phyloP scores from a whole-genome alignment of 257 asterid species.

The Nicotiana tomentosiformis region DNA sequence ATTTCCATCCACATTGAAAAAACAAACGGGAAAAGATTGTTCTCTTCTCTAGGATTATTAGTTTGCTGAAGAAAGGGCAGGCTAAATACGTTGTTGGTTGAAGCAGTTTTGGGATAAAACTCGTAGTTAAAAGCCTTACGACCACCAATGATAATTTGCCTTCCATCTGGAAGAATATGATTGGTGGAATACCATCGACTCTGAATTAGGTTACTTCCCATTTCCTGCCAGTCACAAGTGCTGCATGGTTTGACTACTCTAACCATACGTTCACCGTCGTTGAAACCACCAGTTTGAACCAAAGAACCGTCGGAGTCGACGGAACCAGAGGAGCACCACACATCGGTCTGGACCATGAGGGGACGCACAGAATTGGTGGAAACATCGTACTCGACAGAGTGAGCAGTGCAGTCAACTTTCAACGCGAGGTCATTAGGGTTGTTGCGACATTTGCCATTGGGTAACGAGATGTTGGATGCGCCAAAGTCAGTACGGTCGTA shows the following conservation, averaged over 20 bases:
- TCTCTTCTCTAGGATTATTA: slow-evolving; percentile 14
- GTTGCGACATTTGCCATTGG: slow-evolving; percentile 30
- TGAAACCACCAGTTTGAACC: slow-evolving; percentile 44
- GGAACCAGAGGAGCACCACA: slow-evolving; percentile 53
- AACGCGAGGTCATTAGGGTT: slow-evolving; percentile 18
- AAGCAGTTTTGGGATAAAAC: slow-evolving; percentile 12
- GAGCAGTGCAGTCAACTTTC: slow-evolving; percentile 44
- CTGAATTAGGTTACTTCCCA: neutral
- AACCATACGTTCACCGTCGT: slow-evolving; percentile 16
- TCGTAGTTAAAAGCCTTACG: slow-evolving; percentile 20
- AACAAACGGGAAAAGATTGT: slow-evolving; percentile 27
- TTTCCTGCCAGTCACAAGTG: slow-evolving; percentile 25
- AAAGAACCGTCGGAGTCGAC: slow-evolving; percentile 30
- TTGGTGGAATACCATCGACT: slow-evolving; percentile 28
- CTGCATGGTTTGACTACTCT: slow-evolving; percentile 1
- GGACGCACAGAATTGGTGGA: slow-evolving; percentile 30
- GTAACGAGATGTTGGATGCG: slow-evolving; percentile 34
- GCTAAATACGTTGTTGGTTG: neutral
- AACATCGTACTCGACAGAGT: slow-evolving; percentile 48
- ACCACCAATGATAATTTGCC: slow-evolving; percentile 22
- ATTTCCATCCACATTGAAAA: slow-evolving; percentile 19
- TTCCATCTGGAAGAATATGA: slow-evolving; percentile 20
- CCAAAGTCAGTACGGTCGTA: slow-evolving; percentile 51
- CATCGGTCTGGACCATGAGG: slow-evolving; percentile 36
- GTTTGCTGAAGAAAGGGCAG: slow-evolving; percentile 18